Base-by-base conservation (phyloP, 2,329 filamentous ascomycete genomes). In the Colletotrichum agaves region DNA sequence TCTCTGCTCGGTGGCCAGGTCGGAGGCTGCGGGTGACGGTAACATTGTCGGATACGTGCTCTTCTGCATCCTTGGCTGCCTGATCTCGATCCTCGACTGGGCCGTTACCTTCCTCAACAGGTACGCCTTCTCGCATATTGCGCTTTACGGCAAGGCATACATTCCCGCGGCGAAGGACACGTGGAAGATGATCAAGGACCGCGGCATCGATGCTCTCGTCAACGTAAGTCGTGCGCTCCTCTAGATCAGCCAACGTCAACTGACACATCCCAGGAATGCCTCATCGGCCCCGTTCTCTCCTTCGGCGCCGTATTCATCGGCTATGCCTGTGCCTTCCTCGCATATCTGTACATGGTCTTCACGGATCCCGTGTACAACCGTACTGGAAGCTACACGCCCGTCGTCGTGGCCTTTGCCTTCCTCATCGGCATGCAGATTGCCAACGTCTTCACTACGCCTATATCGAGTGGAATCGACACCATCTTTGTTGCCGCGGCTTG, bases 71-170 rank as follows among this genome's bases (percentile, higher is more conserved):
- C 79, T 97, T 1, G 87, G 90, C 12, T 97, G 93, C 76, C 75
- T 98, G 52, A 90, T 98, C 63, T 82, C 86, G 2, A 75, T 97
- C 2, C 80, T 98, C 2, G 88, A 97, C 72, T 98, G 95, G 94
- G 91, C 91, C 0, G 88, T 96, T 1, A 85, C 93, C 71, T 96
- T 97, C 74, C 85, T 97, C 80, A 98, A 98, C 80, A 89, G 93
- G 73, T 97, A 97, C 73, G 94, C 94, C 1, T 97, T 97, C 79
- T 94, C 90, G 33, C 93, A 98, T 76, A 97, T 98, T 75, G 94
- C 95, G 0, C 84, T 98, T 0, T 98, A 98, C 76, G 95, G 95
- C 17, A 97, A 97, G 78, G 82, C 91, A 1, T 98, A 98, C 76
- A 87, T 98, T 61, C 85, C 89, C 1, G 92, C 94, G 0, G 94